Percentiles rank a stretch among this genome's conserved stretches.
phyloP scores from a whole-genome alignment of 495 filamentous ascomycete species.

The Thermochaetoides thermophila region DNA sequence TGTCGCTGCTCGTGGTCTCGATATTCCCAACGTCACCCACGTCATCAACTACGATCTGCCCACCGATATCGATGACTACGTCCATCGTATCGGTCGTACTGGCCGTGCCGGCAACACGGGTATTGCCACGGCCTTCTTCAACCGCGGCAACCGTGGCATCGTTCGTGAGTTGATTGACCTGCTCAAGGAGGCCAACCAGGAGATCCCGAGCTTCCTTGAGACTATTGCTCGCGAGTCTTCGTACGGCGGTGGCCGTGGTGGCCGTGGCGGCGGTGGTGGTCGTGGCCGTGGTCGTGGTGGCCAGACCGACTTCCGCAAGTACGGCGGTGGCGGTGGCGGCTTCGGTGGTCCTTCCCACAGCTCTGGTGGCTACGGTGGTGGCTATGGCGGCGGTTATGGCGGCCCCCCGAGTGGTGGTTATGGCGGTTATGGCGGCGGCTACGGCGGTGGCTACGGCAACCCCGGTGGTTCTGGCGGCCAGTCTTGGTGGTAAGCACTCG shows the following conservation, averaged over 20 bases:
- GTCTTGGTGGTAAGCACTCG: constrained; percentile 73
- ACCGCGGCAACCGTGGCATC: constrained; percentile 95
- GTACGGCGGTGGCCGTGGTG: constrained; percentile 58
- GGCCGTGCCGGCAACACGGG: constrained; percentile 98
- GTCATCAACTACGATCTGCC: constrained; percentile 99
- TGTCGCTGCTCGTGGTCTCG: constrained; percentile 85
- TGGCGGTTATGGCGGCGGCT: constrained; percentile 36
- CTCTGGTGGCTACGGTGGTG: constrained; percentile 44
- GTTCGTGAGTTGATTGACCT: constrained; percentile 91
- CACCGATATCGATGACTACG: constrained; percentile 97
- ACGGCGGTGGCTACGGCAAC: constrained; percentile 50
- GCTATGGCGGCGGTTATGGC: constrained; percentile 49
- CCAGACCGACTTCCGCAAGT: constrained; percentile 85
- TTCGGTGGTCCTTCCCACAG: constrained; percentile 35
- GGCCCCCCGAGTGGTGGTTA: constrained; percentile 27
- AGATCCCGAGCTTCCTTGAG: constrained; percentile 85
- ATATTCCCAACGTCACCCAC: constrained; percentile 97
- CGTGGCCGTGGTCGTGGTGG: constrained; percentile 47
- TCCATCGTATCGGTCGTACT: constrained; percentile 98
- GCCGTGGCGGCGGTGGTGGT: constrained; percentile 56
- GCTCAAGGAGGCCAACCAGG: constrained; percentile 95
- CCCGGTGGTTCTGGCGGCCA: constrained; percentile 68
- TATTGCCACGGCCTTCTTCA: constrained; percentile 98
- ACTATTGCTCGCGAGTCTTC: constrained; percentile 88
- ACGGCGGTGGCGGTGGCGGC: constrained; percentile 41